Evolutionary conservation across 2,329 filamentous ascomycete genomes (phyloP).

Genomic region (Rhexocercosporidium sp.): DNA sequence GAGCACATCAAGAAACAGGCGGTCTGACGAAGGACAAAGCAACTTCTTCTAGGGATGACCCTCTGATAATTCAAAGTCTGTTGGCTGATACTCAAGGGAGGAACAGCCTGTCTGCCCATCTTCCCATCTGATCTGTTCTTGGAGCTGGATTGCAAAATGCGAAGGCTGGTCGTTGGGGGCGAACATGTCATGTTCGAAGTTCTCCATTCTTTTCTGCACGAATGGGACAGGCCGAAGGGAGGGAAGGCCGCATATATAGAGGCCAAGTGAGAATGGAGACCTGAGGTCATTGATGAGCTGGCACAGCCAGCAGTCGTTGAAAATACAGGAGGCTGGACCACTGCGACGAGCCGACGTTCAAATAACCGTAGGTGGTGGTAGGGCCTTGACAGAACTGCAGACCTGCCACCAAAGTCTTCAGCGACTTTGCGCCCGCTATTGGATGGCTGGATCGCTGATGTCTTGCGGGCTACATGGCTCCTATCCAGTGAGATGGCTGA

Average conservation of each 20-base stretch:
- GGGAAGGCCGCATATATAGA: slow-evolving; percentile 41
- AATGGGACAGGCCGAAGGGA: slow-evolving; percentile 15
- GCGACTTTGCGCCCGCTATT: slow-evolving; percentile 24
- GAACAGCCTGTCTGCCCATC: too few relatives aligned
- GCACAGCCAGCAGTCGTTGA: slow-evolving; percentile 37
- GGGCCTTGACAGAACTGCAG: slow-evolving; percentile 6
- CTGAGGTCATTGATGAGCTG: slow-evolving; percentile 37
- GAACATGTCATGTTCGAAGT: slow-evolving; percentile 1
- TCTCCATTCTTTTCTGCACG: slow-evolving; percentile 5
- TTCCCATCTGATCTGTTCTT: background rate
- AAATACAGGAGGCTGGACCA: slow-evolving; percentile 36
- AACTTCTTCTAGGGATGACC: background rate
- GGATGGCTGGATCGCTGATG: slow-evolving; percentile 19
- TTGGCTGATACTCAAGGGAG: too few relatives aligned
- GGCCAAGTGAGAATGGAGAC: slow-evolving; percentile 33
- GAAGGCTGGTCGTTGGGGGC: background rate
- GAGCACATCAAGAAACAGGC: slow-evolving; percentile 5
- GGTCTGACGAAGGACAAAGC: slow-evolving; percentile 1
- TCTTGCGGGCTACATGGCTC: slow-evolving; percentile 25
- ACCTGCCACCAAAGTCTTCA: slow-evolving; percentile 21
- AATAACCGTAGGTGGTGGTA: slow-evolving; percentile 25
- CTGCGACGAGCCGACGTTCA: slow-evolving; percentile 33
- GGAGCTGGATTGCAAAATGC: background rate
- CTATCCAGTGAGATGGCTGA: slow-evolving; percentile 32
- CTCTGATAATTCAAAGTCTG: background rate